Percentiles rank a stretch among this genome's conserved stretches.
These are phyloP conservation scores for Pythium grandisporangium DNA, from an alignment of 352 stramenopile species.

Conservation along the genomic window DNA sequence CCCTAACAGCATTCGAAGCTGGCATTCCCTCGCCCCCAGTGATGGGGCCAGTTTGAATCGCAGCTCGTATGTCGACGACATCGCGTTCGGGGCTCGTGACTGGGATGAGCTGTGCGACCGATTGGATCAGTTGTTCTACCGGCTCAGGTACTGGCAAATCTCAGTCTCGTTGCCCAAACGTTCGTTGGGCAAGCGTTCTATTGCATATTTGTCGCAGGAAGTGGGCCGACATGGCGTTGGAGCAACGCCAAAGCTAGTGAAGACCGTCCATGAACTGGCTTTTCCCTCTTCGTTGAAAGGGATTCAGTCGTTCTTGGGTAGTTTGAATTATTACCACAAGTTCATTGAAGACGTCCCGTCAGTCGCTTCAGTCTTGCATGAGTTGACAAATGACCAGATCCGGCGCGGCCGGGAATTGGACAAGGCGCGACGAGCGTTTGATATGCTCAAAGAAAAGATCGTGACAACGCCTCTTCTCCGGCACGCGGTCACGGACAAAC, in stretches of 20 bases:
- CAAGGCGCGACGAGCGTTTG: slow-evolving; percentile 7
- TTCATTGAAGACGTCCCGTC: slow-evolving; percentile 12
- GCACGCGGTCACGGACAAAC: slow-evolving; percentile 6
- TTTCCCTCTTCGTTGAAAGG: slow-evolving; percentile 8
- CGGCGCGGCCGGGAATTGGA: slow-evolving; percentile 8
- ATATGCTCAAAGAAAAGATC: slow-evolving; percentile 17
- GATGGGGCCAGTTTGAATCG: background rate
- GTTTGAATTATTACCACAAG: slow-evolving; percentile 11
- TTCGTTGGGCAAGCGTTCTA: slow-evolving; percentile 6
- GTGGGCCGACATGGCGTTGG: slow-evolving; percentile 1
- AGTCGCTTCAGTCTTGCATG: slow-evolving; percentile 4
- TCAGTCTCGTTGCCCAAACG: slow-evolving; percentile 10
- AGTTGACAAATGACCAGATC: slow-evolving; percentile 11
- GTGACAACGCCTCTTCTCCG: slow-evolving; percentile 5
- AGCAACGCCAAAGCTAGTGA: slow-evolving; percentile 3
- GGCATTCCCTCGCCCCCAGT: background rate
- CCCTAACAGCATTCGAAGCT: too few species aligned
- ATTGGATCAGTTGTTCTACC: slow-evolving; percentile 6
- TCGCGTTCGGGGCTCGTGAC: background rate
- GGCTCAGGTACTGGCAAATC: slow-evolving; percentile 12
- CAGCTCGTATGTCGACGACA: slow-evolving; percentile 11
- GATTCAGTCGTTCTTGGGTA: slow-evolving; percentile 11
- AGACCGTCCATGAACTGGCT: background rate
- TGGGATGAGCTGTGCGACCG: background rate
- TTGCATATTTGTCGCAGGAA: slow-evolving; percentile 11